These are phyloP conservation scores for Pelargonium myrrhifolium DNA, from an alignment of 441 rosid species.

Conservation along the genomic window DNA sequence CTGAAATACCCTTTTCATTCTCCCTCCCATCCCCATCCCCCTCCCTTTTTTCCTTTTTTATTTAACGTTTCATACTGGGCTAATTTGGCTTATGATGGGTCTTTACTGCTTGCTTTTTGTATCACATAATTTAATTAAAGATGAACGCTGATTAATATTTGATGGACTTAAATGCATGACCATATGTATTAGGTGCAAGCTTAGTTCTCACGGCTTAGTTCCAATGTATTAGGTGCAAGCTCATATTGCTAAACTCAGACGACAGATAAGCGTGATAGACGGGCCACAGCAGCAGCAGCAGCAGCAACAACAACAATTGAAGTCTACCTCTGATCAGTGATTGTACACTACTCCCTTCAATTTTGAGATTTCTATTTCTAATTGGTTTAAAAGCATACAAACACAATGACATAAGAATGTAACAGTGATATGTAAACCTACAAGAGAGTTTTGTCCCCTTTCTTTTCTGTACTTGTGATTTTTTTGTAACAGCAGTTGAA, in stretches of 20 bases:
- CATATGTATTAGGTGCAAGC: conserved; percentile 39
- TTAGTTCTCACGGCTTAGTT: conserved; percentile 20
- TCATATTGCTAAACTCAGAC: conserved; percentile 45
- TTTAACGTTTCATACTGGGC: background rate
- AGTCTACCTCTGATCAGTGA: conserved; percentile 50
- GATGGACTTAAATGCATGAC: background rate
- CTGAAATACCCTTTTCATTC: background rate
- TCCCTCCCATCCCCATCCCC: background rate
- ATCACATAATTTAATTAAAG: background rate
- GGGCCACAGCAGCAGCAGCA: conserved; percentile 29
- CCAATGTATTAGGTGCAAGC: conserved; percentile 38
- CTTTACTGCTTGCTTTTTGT: background rate
- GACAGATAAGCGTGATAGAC: conserved; percentile 44
- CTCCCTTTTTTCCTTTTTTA: background rate
- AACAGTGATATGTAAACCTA: conserved; percentile 20
- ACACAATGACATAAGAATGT: conserved; percentile 20
- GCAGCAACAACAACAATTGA: conserved; percentile 35
- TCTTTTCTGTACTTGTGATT: background rate
- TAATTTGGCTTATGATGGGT: background rate
- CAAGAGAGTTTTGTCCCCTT: conserved; percentile 11
- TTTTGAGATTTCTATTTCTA: conserved; percentile 22
- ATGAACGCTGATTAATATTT: conserved; percentile 7
- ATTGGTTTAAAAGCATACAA: conserved; percentile 20
- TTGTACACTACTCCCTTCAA: conserved; percentile 14
- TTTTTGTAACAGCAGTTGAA: conserved; percentile 5